phyloP scores from a whole-genome alignment of 352 stramenopile species.

The Peronospora tabacina region DNA sequence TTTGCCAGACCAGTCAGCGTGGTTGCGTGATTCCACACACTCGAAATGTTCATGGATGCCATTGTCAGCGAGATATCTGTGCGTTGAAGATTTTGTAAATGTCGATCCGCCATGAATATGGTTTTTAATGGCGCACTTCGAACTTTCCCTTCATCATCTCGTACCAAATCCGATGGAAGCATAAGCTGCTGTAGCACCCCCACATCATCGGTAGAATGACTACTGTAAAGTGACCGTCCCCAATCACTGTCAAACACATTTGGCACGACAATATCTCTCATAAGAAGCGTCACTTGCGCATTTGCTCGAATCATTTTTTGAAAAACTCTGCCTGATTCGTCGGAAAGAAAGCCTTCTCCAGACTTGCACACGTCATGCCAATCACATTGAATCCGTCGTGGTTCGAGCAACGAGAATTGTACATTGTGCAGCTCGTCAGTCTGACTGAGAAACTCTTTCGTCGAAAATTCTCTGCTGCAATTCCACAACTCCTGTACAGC shows the following conservation, averaged over 20 bases:
- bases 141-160: conserved; percentile 18
- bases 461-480: background rate
- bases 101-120: conserved; percentile 8
- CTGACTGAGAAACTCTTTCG: background rate
- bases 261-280: conserved; percentile 16
- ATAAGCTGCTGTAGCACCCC: conserved; percentile 19
- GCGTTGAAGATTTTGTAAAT: conserved; percentile 14
- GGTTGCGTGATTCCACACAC: conserved; percentile 24
- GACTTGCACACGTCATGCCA: conserved; percentile 13
- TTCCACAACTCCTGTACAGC: conserved; percentile 7
- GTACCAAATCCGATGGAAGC: conserved; percentile 21
- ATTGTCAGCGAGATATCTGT: conserved; percentile 24
- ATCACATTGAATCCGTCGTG: conserved; percentile 12
- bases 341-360: conserved; percentile 7
- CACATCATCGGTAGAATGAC: background rate
- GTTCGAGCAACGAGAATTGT: background rate
- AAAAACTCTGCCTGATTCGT: conserved; percentile 18
- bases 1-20: background rate
- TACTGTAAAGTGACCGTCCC: background rate
- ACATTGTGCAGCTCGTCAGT: background rate
- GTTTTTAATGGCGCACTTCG: conserved; percentile 15
- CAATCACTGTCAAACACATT: conserved; percentile 17
- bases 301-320: conserved; percentile 15
- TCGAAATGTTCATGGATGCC: conserved; percentile 27
- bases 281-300: conserved; percentile 9